Evolutionary conservation across 495 filamentous ascomycete genomes (phyloP), one percentile per base, ranked within the genome.

Genomic region (Acidomyces sp.): DNA sequence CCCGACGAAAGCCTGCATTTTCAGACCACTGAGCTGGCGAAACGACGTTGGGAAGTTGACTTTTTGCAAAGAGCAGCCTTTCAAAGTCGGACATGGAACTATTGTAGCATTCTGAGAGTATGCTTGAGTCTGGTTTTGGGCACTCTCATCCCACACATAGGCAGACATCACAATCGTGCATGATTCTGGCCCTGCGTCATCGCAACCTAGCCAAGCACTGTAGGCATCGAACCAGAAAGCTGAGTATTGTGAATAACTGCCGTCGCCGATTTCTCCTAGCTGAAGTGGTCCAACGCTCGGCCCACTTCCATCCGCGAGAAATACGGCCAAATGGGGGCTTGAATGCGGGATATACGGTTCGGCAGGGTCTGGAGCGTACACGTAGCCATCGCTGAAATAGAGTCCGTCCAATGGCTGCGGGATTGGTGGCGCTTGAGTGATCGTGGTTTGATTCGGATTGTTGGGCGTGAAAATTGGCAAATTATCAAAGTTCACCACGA

Each of bases 221-320:
- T 50, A 55, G 6, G 62, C 62, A 46, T 66, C 52, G 46, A 69
- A 62, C 62, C 62, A 66, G 51, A 62, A 69, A 15, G 63, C 59
- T 16, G 54, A 57, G 13, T 55, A 50, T 4, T 28, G 28, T 23
- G 55, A 55, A 16, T 58, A 53, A 10, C 60, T 57, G 16, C 65
- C 66, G 13, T 58, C 63, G 20, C 63, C 61, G 39, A 69, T 50
- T 23, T 64, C 65, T n/a, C 65, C 66, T 17, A 52, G 37, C 13
- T 55, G 52, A 19, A 54, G 45, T 10, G 58, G 55, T 20, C 37
- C 42, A 17, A 52, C 47, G 3, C 37, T 47, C 9, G 55, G 36
- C 9, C 49, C 45, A 15, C 38, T 52, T 19, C 35, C 47, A n/a
- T 56, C 47, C 7, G 51, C 40, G 4, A 63, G 53, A 54, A 60